phyloP scores from a whole-genome alignment of 352 stramenopile species.

The Globisporangium acanthophoron region DNA sequence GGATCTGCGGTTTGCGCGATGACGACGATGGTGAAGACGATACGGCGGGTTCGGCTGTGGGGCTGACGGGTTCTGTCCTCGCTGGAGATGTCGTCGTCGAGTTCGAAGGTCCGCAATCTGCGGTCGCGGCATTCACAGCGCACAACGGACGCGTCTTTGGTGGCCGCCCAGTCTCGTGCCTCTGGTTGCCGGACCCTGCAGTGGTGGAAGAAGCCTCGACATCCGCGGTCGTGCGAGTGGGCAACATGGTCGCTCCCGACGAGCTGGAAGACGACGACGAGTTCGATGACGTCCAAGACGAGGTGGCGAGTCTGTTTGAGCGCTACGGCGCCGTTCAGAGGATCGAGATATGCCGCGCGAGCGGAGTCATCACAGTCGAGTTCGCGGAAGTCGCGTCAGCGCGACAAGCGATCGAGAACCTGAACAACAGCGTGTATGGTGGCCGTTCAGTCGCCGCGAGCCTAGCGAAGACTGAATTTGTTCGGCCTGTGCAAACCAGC shows the following conservation, averaged over 20 bases:
- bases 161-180: conserved; percentile 4
- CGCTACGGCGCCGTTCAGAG: not conserved
- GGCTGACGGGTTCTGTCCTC: not conserved
- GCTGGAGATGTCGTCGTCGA: conserved; percentile 10
- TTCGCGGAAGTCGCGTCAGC: not conserved
- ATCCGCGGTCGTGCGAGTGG: not conserved
- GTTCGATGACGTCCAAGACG: conserved; percentile 7
- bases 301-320: conserved; percentile 1
- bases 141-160: conserved; percentile 8
- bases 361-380: conserved; percentile 1
- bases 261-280: conserved; percentile 10
- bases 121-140: conserved; percentile 3
- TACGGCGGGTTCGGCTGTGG: not conserved
- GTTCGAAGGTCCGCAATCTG: not conserved
- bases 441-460: not conserved
- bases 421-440: conserved; percentile 6
- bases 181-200: not conserved
- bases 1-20: conserved; percentile 8
- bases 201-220: not conserved
- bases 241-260: conserved; percentile 9
- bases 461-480: not conserved
- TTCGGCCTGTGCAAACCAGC: not conserved
- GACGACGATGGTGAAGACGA: not conserved
- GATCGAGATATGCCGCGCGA: conserved; percentile 3
- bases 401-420: not conserved